Conservation (phyloP, 2,329 filamentous ascomycete genomes). For the Madurella mycetomatis region DNA sequence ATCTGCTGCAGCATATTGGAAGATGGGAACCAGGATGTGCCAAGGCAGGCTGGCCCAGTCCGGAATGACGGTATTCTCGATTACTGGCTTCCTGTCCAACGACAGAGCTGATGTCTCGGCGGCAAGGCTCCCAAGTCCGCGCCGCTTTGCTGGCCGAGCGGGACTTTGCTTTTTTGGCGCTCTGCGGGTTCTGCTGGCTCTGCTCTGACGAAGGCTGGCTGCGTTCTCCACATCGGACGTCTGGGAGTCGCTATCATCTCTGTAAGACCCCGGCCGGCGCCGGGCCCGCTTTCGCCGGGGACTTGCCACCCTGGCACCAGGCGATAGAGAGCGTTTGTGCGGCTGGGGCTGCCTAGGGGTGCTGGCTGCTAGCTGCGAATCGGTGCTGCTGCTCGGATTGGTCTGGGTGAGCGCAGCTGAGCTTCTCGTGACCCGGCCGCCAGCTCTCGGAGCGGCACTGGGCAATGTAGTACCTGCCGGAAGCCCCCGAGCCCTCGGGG, state of each 20-base stretch:
- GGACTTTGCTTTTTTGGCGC: slow-evolving; percentile 1
- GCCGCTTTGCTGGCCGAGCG: not conserved
- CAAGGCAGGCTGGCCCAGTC: slow-evolving; percentile 38
- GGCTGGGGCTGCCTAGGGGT: slow-evolving; percentile 2
- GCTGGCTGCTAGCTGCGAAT: not conserved
- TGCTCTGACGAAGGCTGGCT: not conserved
- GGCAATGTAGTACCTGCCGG: slow-evolving; percentile 6
- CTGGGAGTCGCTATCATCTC: slow-evolving; percentile 17
- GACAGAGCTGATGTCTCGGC: not conserved
- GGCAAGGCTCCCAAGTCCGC: not conserved
- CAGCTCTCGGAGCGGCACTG: slow-evolving; percentile 6
- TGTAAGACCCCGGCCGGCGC: slow-evolving; percentile 20
- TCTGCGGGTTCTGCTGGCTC: not conserved
- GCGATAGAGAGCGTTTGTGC: slow-evolving; percentile 14
- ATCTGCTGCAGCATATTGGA: slow-evolving; percentile 61
- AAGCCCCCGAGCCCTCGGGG: slow-evolving; percentile 8
- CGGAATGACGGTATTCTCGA: slow-evolving; percentile 21
- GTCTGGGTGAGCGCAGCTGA: not conserved
- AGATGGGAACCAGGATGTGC: slow-evolving; percentile 64
- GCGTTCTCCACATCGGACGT: slow-evolving; percentile 10
- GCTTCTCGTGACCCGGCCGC: slow-evolving; percentile 10
- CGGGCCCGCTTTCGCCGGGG: slow-evolving; percentile 20
- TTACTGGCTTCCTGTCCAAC: not conserved
- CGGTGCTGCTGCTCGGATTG: slow-evolving; percentile 1
- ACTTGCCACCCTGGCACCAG: not conserved